phyloP scores from a whole-genome alignment of 495 filamentous ascomycete species.

The Penicillium samsonianum region DNA sequence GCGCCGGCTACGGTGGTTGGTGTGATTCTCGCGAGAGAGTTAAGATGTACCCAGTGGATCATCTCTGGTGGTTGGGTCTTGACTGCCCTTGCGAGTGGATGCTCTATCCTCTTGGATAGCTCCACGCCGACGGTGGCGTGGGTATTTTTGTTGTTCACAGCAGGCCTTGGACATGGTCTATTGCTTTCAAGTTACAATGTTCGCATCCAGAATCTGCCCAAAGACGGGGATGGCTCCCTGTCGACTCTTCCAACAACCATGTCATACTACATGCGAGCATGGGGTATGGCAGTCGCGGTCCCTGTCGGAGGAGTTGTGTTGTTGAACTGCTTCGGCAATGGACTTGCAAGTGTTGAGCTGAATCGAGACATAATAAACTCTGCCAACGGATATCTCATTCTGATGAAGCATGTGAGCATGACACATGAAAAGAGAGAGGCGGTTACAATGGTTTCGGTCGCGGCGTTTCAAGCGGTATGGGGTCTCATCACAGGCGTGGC shows the following conservation, averaged over 20 bases:
- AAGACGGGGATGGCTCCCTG: slow-evolving; percentile 12
- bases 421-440: slow-evolving; percentile 18
- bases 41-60: slow-evolving; percentile 52
- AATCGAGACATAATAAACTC: slow-evolving; percentile 21
- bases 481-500: slow-evolving; percentile 26
- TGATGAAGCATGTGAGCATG: slow-evolving; percentile 28
- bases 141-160: slow-evolving; percentile 54
- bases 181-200: slow-evolving; percentile 54
- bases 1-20: slow-evolving; percentile 51
- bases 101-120: slow-evolving; percentile 51
- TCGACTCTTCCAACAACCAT: slow-evolving; percentile 41
- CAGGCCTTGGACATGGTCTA: slow-evolving; percentile 57
- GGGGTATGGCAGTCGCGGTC: slow-evolving; percentile 65
- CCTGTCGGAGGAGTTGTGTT: slow-evolving; percentile 61
- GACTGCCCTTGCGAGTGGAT: slow-evolving; percentile 46
- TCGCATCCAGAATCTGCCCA: slow-evolving; percentile 41
- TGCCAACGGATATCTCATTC: slow-evolving; percentile 25
- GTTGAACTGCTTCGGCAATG: slow-evolving; percentile 45
- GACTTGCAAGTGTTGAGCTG: slow-evolving; percentile 19
- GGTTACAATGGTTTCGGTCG: slow-evolving; percentile 20
- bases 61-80: slow-evolving; percentile 58
- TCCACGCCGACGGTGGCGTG: slow-evolving; percentile 47
- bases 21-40: slow-evolving; percentile 44
- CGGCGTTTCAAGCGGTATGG: slow-evolving; percentile 28
- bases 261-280: slow-evolving; percentile 59